Percentiles rank a stretch among this genome's conserved stretches.
These are phyloP conservation scores for Claviceps monticola DNA, from an alignment of 2,329 filamentous ascomycete genomes.

Conservation along the genomic window DNA sequence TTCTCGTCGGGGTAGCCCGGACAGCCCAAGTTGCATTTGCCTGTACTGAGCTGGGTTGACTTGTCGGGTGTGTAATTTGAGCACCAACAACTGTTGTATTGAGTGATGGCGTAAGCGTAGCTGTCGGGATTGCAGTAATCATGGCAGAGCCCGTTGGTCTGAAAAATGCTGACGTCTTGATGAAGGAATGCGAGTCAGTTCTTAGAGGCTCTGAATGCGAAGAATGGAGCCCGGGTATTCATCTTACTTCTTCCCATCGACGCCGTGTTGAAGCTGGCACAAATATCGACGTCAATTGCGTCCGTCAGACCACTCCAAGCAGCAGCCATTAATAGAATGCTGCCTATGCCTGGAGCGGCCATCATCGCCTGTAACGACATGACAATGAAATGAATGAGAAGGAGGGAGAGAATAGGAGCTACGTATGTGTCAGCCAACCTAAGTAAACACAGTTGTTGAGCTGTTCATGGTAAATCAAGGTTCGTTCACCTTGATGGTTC, in stretches of 20 bases:
- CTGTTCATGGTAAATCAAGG: too few relatives aligned
- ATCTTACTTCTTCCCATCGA: conserved; percentile 18
- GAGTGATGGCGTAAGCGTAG: conserved; percentile 56
- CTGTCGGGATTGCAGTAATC: conserved; percentile 36
- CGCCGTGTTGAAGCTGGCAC: conserved; percentile 24
- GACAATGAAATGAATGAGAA: background rate
- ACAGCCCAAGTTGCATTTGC: conserved; percentile 43
- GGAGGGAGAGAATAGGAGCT: background rate
- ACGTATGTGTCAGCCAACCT: background rate
- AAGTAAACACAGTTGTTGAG: too few relatives aligned
- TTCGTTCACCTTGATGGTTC: too few relatives aligned
- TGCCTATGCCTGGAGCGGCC: background rate
- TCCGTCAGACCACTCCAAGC: conserved; percentile 12
- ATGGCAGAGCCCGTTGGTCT: conserved; percentile 57
- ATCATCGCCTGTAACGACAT: background rate
- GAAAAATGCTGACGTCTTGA: conserved; percentile 40
- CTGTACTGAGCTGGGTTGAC: conserved; percentile 23
- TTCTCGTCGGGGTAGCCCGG: conserved; percentile 54
- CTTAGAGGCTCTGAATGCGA: background rate
- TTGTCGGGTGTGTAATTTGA: conserved; percentile 50
- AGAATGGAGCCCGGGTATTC: background rate
- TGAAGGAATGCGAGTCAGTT: conserved; percentile 1
- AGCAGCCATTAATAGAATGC: conserved; percentile 11
- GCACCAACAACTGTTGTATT: conserved; percentile 58
- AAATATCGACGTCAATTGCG: conserved; percentile 19